phyloP scores from a whole-genome alignment of 1,139 yeast species.

The Pichia sp. region DNA sequence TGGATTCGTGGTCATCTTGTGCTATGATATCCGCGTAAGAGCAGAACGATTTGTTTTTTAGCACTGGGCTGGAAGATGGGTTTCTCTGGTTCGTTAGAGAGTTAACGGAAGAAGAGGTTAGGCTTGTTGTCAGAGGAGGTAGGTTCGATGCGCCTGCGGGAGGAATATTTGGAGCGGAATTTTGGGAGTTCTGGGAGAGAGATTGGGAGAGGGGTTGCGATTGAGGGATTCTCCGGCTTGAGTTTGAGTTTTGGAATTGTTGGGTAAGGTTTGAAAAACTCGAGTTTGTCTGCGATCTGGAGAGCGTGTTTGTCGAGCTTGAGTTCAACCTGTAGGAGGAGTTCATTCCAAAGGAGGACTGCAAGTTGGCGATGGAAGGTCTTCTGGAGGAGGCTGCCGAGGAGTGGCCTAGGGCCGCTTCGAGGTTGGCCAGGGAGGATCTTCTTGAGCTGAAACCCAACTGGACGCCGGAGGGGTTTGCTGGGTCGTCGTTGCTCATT shows the following conservation, averaged over 20 bases:
- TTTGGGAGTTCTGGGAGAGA: neutral
- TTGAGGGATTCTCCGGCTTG: neutral
- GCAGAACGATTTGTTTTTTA: constrained; percentile 54
- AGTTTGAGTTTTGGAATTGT: constrained; percentile 20
- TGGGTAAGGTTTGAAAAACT: constrained; percentile 27
- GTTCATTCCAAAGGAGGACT: constrained; percentile 42
- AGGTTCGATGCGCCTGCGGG: constrained; percentile 4
- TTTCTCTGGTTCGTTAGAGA: constrained; percentile 14
- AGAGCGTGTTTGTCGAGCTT: constrained; percentile 18
- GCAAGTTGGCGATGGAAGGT: constrained; percentile 53
- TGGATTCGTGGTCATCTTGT: constrained; percentile 47
- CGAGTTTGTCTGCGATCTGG: constrained; percentile 22
- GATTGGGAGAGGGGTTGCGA: neutral
- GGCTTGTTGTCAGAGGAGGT: constrained; percentile 8
- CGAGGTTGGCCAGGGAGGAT: constrained; percentile 56
- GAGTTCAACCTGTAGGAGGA: constrained; percentile 19
- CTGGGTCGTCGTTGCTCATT: neutral
- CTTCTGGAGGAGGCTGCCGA: constrained; percentile 12
- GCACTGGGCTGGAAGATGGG: constrained; percentile 34
- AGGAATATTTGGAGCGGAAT: neutral
- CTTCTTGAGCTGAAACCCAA: constrained; percentile 62
- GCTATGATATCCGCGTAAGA: constrained; percentile 77
- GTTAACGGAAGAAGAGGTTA: constrained; percentile 2
- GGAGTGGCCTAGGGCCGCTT: constrained; percentile 42
- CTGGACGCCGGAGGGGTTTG: constrained; percentile 34